phyloP scores from a whole-genome alignment of 2,329 filamentous ascomycete species.

The Ceratocystis eucalypticola region DNA sequence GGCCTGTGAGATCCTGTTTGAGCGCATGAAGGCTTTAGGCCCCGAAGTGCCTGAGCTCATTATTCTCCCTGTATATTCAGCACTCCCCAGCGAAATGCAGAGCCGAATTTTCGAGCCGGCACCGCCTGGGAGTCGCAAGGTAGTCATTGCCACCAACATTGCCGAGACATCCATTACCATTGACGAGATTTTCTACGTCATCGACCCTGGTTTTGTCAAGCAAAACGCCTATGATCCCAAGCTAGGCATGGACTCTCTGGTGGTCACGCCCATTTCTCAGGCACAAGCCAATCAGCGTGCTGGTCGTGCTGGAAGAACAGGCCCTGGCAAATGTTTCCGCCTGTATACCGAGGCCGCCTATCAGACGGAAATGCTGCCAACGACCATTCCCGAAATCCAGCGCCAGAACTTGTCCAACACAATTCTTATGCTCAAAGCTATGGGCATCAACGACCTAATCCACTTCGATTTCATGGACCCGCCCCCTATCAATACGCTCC shows the following conservation, averaged over 20 bases:
- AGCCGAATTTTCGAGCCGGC: constrained; percentile 90
- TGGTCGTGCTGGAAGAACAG: constrained; percentile 83
- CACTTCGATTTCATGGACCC: constrained; percentile 99
- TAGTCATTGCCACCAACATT: constrained; percentile 96
- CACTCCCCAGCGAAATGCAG: constrained; percentile 84
- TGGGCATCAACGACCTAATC: constrained; percentile 95
- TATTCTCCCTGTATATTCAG: constrained; percentile 91
- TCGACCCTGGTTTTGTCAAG: constrained; percentile 95
- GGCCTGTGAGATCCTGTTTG: constrained; percentile 77
- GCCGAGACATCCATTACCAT: constrained; percentile 97
- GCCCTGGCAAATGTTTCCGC: constrained; percentile 89
- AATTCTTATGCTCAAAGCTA: constrained; percentile 95
- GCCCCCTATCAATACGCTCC: constrained; percentile 92
- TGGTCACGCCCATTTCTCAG: constrained; percentile 92
- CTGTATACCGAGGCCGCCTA: constrained; percentile 92
- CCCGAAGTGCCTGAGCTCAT: constrained; percentile 82
- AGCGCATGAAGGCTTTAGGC: constrained; percentile 91
- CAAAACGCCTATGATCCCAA: constrained; percentile 95
- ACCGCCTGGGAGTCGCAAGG: constrained; percentile 72
- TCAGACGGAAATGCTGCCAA: constrained; percentile 93
- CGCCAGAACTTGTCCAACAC: constrained; percentile 83
- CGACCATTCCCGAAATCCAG: constrained; percentile 92
- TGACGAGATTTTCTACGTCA: constrained; percentile 92
- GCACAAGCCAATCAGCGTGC: constrained; percentile 91
- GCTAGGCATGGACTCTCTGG: constrained; percentile 90